Percentiles rank a stretch among this genome's conserved stretches.
Conservation (phyloP, 345 rosid species). For the Capsella bursapastoris region DNA sequence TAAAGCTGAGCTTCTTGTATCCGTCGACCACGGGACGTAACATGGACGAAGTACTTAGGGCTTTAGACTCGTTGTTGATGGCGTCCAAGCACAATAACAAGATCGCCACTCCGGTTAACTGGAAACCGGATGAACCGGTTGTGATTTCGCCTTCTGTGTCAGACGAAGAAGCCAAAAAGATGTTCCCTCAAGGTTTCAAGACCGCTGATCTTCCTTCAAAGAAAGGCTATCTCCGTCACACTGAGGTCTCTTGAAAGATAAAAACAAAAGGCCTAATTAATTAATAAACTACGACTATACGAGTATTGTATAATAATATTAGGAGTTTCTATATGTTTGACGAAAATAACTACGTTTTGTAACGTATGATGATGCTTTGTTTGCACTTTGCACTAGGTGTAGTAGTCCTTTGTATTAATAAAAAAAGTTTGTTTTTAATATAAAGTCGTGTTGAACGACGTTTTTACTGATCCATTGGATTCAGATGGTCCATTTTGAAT, state of each 20-base stretch:
- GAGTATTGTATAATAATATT: conserved; percentile 1
- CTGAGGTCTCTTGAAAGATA: conserved; percentile 38
- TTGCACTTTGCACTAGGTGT: neutral
- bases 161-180: conserved; percentile 62
- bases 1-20: conserved; percentile 77
- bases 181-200: conserved; percentile 68
- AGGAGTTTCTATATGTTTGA: neutral
- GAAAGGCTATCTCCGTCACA: conserved; percentile 63
- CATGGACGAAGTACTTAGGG: conserved; percentile 81
- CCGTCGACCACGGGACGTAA: conserved; percentile 76
- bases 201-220: conserved; percentile 69
- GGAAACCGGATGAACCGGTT: conserved; percentile 80
- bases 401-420: neutral
- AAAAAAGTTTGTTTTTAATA: neutral
- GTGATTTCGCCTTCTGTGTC: conserved; percentile 61
- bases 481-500: neutral
- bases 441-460: too few species aligned
- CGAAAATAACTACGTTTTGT: conserved; percentile 14
- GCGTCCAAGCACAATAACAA: conserved; percentile 60
- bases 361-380: neutral
- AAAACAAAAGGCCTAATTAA: neutral
- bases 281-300: neutral
- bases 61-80: conserved; percentile 65
- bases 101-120: conserved; percentile 78
- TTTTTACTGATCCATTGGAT: neutral